Evolutionary conservation across 257 asterid genomes (phyloP), one percentile per base, ranked within the genome.

Genomic region (Lantana camara): DNA sequence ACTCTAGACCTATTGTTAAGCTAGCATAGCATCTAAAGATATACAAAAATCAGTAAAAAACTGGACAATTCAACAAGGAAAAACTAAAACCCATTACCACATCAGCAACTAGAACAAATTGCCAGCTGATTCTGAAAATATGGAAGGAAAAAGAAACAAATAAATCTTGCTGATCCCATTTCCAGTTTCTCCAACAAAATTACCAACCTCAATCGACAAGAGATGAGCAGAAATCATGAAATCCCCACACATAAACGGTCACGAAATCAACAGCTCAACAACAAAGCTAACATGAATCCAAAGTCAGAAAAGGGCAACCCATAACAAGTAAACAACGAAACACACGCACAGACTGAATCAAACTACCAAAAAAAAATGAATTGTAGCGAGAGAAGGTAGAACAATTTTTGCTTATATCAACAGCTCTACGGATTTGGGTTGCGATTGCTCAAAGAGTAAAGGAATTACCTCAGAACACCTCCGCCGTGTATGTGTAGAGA

Each of bases 391-490:
- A 22, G 45, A 35, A 4, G 29, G 22, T 1, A 14, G 12, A 51
- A 52, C 46, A 50, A 24, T 2, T 6, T 47, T 35, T 53, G 32
- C 1, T 24, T 16, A 20, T n/a, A 14, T 41, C 30, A 53, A 41
- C 23, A 21, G 34, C 53, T 44, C 29, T 8, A 27, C 15, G 15
- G 19, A 29, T 44, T 0, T 34, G 44, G 34, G 6, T 42, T 11
- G 3, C 54, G 5, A 4, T 8, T 30, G 9, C 5, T 35, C 23
- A 10, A n/a, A n/a, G 13, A 1, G 14, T 4, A 16, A 9, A 1
- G n/a, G n/a, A 3, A 30, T 23, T 52, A 64, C 68, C 77, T 65
- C 72, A 64, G 62, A 29, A 5, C 60, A 57, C 67, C 67, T 42
- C 67, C 35, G 55, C n/a, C 20, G 37, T 35, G 59, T 21, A 0